Evolutionary conservation across 192 early-diverging fungal species (phyloP).

Genomic region (Rhizoclosmatium sp.): DNA sequence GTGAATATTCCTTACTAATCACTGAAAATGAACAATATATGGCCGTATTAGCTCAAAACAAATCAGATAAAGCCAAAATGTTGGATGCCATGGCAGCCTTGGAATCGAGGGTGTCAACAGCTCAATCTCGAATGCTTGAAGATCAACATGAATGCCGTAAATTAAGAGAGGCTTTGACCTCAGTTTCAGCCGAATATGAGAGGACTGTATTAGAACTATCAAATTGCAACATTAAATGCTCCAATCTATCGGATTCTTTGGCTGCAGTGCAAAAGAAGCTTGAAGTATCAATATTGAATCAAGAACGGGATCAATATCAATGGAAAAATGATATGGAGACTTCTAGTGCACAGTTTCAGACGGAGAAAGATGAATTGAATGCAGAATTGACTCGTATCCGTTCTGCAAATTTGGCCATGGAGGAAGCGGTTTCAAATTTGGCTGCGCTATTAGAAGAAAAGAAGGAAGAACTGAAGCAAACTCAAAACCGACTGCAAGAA

Average conservation of each 20-base stretch:
- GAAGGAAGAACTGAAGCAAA: neutral
- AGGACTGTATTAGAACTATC: neutral
- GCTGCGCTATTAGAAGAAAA: neutral
- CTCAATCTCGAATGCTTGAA: neutral
- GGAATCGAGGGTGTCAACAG: neutral
- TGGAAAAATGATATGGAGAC: neutral
- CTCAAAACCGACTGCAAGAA: neutral
- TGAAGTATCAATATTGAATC: no score
- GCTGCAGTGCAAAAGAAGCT: no score
- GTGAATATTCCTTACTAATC: neutral
- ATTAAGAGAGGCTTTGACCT: neutral
- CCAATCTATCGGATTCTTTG: neutral
- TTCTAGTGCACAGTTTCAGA: neutral
- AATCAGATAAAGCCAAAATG: neutral
- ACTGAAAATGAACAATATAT: constrained; percentile 1
- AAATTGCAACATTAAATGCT: neutral
- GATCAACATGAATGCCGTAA: neutral
- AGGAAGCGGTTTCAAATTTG: neutral
- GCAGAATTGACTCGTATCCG: neutral
- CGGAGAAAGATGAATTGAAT: neutral
- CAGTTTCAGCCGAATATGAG: neutral
- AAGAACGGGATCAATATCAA: no score
- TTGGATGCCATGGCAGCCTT: neutral
- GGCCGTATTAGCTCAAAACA: neutral
- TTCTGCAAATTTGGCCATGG: neutral